These are phyloP conservation scores for Skeletonema costatum DNA, from an alignment of 108 stramenopile species.

Conservation along the genomic window DNA sequence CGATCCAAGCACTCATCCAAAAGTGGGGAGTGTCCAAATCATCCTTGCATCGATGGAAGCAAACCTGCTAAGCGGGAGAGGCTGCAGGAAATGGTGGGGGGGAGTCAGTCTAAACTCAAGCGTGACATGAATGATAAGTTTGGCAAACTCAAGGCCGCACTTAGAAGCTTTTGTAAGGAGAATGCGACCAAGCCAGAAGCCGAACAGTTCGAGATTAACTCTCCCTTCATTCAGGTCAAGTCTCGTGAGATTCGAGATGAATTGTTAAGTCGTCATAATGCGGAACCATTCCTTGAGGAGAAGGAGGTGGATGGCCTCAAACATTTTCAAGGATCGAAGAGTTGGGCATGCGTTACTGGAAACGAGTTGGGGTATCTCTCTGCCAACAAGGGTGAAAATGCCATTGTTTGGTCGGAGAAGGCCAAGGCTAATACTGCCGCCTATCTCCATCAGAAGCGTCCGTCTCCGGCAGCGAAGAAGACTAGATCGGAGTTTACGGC, in stretches of 20 bases:
- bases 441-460: neutral
- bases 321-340: conserved; percentile 4
- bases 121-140: conserved; percentile 3
- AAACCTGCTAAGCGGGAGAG: neutral
- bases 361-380: conserved; percentile 3
- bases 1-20: neutral
- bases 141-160: neutral
- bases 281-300: neutral
- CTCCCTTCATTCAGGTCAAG: conserved; percentile 2
- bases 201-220: neutral
- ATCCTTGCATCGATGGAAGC: conserved; percentile 9
- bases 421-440: neutral
- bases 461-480: neutral
- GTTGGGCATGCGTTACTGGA: conserved; percentile 7
- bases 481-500: neutral
- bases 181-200: conserved; percentile 1
- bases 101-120: neutral
- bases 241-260: neutral
- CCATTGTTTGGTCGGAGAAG: neutral
- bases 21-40: conserved; percentile 13
- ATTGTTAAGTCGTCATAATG: neutral
- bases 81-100: conserved; percentile 2
- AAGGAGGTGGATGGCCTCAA: neutral
- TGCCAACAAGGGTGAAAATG: neutral
- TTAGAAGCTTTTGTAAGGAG: neutral